Conservation (phyloP, 2,329 filamentous ascomycete genomes). For the Fusarium dimerum region DNA sequence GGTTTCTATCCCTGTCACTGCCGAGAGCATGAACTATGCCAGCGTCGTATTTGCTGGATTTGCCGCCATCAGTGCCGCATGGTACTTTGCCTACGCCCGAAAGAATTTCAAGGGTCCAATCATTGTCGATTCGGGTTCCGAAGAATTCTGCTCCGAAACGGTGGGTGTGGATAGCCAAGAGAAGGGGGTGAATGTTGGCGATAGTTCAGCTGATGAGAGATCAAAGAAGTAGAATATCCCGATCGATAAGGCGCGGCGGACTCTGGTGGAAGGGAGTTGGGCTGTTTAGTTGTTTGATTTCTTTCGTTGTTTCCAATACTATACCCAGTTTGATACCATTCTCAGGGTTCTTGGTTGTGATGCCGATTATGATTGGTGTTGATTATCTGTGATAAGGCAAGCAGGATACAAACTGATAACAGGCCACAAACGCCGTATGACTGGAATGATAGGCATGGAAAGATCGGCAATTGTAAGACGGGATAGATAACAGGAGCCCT, state of each 20-base stretch:
- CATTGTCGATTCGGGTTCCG: slow-evolving; percentile 14
- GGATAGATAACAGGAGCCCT: too few species aligned
- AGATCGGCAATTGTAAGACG: too few species aligned
- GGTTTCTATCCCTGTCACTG: slow-evolving; percentile 56
- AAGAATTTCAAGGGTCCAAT: slow-evolving; percentile 63
- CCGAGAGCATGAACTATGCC: slow-evolving; percentile 65
- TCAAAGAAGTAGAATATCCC: slow-evolving; percentile 6
- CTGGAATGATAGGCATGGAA: too few species aligned
- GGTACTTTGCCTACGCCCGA: slow-evolving; percentile 64
- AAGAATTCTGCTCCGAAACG: slow-evolving; percentile 6
- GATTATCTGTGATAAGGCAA: too few species aligned
- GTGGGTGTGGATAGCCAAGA: slow-evolving; percentile 8
- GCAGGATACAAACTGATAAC: too few species aligned
- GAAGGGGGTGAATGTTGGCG: slow-evolving; percentile 10
- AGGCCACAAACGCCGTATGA: too few species aligned
- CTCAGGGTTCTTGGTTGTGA: too few species aligned
- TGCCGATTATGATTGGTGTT: too few species aligned
- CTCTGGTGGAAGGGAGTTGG: too few species aligned
- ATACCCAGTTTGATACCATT: too few species aligned
- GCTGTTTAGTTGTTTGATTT: too few species aligned
- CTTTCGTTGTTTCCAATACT: too few species aligned
- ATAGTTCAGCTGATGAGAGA: slow-evolving; percentile 16
- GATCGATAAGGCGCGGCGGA: not conserved
- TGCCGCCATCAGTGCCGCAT: slow-evolving; percentile 55
- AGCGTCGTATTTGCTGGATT: slow-evolving; percentile 66